Evolutionary conservation across 176 grass and related monocot species (phyloP).

Genomic region (Leersia perrieri): DNA sequence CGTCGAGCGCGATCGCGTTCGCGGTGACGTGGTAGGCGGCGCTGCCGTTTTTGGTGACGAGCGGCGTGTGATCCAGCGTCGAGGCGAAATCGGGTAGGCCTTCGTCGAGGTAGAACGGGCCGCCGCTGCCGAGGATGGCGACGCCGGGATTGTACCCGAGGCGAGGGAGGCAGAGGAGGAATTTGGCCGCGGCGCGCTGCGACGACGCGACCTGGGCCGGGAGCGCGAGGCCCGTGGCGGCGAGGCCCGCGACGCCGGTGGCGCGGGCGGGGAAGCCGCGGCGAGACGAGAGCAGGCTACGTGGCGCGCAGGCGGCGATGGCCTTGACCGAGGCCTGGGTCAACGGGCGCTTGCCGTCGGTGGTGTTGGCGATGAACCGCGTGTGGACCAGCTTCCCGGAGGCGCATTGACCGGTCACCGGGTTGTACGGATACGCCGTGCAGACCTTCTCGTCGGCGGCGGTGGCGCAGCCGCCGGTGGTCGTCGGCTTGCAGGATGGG

Average conservation of each 20-base stretch:
- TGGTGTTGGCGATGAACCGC: constrained; percentile 31
- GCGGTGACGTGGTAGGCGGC: constrained; percentile 10
- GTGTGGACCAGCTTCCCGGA: constrained; percentile 23
- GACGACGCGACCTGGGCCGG: constrained; percentile 39
- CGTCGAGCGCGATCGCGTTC: not conserved
- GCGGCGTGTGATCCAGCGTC: constrained; percentile 22
- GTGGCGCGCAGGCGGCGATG: constrained; percentile 32
- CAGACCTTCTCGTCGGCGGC: not conserved
- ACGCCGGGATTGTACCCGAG: constrained; percentile 16
- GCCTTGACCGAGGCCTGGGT: not conserved
- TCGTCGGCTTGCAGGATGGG: not conserved
- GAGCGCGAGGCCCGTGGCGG: constrained; percentile 5
- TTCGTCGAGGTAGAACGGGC: not conserved
- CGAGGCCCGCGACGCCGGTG: constrained; percentile 47
- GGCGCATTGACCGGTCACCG: constrained; percentile 35
- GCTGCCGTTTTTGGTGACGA: not conserved
- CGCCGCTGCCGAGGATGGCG: constrained; percentile 36
- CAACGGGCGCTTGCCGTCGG: constrained; percentile 49
- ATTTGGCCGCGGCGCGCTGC: constrained; percentile 24
- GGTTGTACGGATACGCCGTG: constrained; percentile 34
- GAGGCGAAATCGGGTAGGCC: not conserved
- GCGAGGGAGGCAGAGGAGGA: constrained; percentile 54
- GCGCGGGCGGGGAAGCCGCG: too few relatives aligned
- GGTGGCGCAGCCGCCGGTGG: not conserved
- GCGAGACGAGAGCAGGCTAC: too few relatives aligned